A percentile compares a stretch with the other conserved stretches of the same genome.
These are phyloP conservation scores for Ananas comosus DNA, from an alignment of 176 grass and related monocot genomes.

Conservation along the genomic window DNA sequence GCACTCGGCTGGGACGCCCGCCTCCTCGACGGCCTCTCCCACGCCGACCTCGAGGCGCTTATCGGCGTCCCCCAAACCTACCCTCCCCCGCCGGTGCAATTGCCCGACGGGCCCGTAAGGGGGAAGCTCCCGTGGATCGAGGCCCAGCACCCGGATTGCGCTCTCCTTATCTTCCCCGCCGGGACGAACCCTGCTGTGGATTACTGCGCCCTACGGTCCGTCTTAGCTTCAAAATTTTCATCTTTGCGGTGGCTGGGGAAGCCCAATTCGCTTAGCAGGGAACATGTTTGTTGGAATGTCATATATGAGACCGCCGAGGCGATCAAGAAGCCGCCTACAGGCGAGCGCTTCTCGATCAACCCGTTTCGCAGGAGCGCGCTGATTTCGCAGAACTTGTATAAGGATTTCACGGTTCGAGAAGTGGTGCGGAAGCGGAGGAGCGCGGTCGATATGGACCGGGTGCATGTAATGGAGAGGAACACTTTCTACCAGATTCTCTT, in stretches of 20 bases:
- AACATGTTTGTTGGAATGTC: slow-evolving; percentile 87
- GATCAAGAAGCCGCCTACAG: slow-evolving; percentile 45
- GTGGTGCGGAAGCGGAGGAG: slow-evolving; percentile 51
- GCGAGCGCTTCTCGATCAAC: slow-evolving; percentile 30
- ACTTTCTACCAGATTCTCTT: slow-evolving; percentile 81
- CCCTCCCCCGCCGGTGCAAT: slow-evolving; percentile 13
- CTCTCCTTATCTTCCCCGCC: slow-evolving; percentile 52
- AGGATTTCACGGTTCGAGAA: slow-evolving; percentile 46
- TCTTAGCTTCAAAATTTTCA: slow-evolving; percentile 23
- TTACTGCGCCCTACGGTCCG: slow-evolving; percentile 37
- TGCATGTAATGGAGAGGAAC: slow-evolving; percentile 51
- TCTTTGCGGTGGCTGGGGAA: slow-evolving; percentile 45
- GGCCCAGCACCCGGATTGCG: slow-evolving; percentile 66
- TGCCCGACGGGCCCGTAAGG: slow-evolving; percentile 20
- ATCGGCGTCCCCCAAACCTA: slow-evolving; percentile 37
- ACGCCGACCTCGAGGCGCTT: slow-evolving; percentile 51
- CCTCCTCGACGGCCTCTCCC: slow-evolving; percentile 57
- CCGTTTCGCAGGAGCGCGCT: slow-evolving; percentile 34
- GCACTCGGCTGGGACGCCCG: slow-evolving; percentile 64
- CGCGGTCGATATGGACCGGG: slow-evolving; percentile 70
- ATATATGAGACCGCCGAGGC: slow-evolving; percentile 65
- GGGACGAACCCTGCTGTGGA: slow-evolving; percentile 36
- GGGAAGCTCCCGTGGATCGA: slow-evolving; percentile 56
- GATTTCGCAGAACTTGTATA: slow-evolving; percentile 41
- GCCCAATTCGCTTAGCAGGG: slow-evolving; percentile 60